Percentiles rank a stretch among this genome's conserved stretches.
These are phyloP conservation scores for Solanum hybrid DNA, from an alignment of 305 asterid species.

Conservation along the genomic window DNA sequence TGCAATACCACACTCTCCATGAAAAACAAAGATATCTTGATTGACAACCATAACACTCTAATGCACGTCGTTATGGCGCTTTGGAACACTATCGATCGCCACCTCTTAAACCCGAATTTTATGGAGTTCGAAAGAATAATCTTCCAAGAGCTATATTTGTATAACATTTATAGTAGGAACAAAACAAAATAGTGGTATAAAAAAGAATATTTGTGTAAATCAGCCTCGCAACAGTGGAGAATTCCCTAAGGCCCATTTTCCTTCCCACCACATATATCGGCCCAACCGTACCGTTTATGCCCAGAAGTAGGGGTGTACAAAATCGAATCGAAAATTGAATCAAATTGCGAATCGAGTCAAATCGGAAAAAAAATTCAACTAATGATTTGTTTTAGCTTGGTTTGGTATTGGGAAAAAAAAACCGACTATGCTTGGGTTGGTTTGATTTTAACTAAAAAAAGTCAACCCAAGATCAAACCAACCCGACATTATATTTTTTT, in stretches of 20 bases:
- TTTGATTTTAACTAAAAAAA: no score
- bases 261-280: neutral
- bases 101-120: neutral
- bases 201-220: neutral
- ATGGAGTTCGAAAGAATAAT: neutral
- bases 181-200: neutral
- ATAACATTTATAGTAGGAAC: neutral
- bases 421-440: no score
- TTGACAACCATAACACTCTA: neutral
- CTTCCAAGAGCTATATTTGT: neutral
- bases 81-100: no score
- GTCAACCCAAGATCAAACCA: no score
- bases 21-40: no score
- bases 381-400: no score
- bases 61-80: neutral
- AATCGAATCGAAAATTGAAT: no score
- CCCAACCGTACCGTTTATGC: neutral
- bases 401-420: no score
- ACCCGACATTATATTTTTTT: no score
- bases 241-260: neutral
- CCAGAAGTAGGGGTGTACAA: neutral
- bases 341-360: no score
- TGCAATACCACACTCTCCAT: neutral
- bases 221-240: neutral
- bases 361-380: rapidly evolving